phyloP scores from a whole-genome alignment of 345 rosid genomes.

The Gynandropsis gynandra region DNA sequence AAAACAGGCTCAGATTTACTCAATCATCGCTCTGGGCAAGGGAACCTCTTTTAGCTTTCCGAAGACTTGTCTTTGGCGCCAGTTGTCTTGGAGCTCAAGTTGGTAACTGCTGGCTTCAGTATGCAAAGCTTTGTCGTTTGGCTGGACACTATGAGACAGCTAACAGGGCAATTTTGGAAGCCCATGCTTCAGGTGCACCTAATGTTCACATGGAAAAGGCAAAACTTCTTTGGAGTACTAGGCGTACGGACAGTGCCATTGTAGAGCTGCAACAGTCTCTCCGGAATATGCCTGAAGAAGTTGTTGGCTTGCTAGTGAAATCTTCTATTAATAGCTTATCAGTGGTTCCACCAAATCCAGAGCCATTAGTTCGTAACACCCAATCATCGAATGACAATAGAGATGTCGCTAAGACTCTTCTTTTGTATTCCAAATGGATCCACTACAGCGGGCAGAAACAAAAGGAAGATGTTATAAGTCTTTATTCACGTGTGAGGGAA shows the following conservation, averaged over 20 bases:
- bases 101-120: slow-evolving; percentile 93
- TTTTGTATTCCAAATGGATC: slow-evolving; percentile 86
- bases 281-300: slow-evolving; percentile 77
- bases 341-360: slow-evolving; percentile 58
- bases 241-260: slow-evolving; percentile 87
- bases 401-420: slow-evolving; percentile 85
- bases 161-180: slow-evolving; percentile 84
- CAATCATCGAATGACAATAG: slow-evolving; percentile 54
- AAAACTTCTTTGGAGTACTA: slow-evolving; percentile 86
- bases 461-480: slow-evolving; percentile 86
- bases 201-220: slow-evolving; percentile 95
- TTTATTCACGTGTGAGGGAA: slow-evolving; percentile 78
- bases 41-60: slow-evolving; percentile 88
- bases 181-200: slow-evolving; percentile 84
- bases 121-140: slow-evolving; percentile 94
- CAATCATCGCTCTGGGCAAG: slow-evolving; percentile 94
- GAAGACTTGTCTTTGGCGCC: slow-evolving; percentile 80
- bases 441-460: slow-evolving; percentile 90
- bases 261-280: slow-evolving; percentile 85
- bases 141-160: slow-evolving; percentile 98
- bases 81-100: slow-evolving; percentile 81
- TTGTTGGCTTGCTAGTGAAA: slow-evolving; percentile 62
- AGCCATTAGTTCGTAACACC: slow-evolving; percentile 44
- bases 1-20: slow-evolving; percentile 77
- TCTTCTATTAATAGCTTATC: slow-evolving; percentile 70